A percentile compares a stretch with the other conserved stretches of the same genome.
These are phyloP conservation scores for Blastomyces parvus DNA, from an alignment of 2,329 filamentous ascomycete genomes.

Conservation along the genomic window DNA sequence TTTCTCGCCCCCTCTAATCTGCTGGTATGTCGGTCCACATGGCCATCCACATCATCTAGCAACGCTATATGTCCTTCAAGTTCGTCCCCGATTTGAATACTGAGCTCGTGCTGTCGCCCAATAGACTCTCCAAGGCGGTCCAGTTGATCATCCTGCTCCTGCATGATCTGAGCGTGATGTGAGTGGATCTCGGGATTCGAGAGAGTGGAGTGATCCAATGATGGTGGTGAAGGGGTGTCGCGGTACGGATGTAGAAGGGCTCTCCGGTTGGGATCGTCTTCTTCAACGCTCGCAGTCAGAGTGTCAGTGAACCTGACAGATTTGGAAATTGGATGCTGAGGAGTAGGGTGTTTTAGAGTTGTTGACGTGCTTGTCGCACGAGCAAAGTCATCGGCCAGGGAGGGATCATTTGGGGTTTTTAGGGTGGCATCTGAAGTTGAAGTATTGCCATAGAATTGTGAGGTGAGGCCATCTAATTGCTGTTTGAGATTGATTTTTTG, in stretches of 20 bases:
- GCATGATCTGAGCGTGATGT: slow-evolving; percentile 70
- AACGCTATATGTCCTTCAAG: slow-evolving; percentile 81
- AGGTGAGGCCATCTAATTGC: slow-evolving; percentile 66
- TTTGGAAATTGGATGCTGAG: slow-evolving; percentile 47
- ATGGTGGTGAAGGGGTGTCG: slow-evolving; percentile 45
- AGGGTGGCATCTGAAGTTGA: slow-evolving; percentile 46
- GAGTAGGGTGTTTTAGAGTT: slow-evolving; percentile 36
- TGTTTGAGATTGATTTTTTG: slow-evolving; percentile 59
- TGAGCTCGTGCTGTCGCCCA: slow-evolving; percentile 78
- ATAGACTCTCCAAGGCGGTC: slow-evolving; percentile 80
- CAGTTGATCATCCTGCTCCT: slow-evolving; percentile 90
- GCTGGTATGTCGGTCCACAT: slow-evolving; percentile 69
- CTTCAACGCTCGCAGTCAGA: slow-evolving; percentile 33
- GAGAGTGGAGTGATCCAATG: slow-evolving; percentile 46
- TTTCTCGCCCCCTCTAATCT: slow-evolving; percentile 66
- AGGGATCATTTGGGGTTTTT: slow-evolving; percentile 52
- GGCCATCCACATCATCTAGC: slow-evolving; percentile 78
- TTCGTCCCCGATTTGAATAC: slow-evolving; percentile 93
- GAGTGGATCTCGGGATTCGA: slow-evolving; percentile 77
- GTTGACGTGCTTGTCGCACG: slow-evolving; percentile 43
- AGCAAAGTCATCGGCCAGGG: slow-evolving; percentile 54
- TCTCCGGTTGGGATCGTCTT: slow-evolving; percentile 46
- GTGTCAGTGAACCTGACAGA: slow-evolving; percentile 77
- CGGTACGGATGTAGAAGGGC: slow-evolving; percentile 52
- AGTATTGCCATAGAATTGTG: slow-evolving; percentile 64